Evolutionary conservation across 495 filamentous ascomycete species (phyloP), one percentile per base, ranked within the genome.

Genomic region (Trichoderma gamsii): DNA sequence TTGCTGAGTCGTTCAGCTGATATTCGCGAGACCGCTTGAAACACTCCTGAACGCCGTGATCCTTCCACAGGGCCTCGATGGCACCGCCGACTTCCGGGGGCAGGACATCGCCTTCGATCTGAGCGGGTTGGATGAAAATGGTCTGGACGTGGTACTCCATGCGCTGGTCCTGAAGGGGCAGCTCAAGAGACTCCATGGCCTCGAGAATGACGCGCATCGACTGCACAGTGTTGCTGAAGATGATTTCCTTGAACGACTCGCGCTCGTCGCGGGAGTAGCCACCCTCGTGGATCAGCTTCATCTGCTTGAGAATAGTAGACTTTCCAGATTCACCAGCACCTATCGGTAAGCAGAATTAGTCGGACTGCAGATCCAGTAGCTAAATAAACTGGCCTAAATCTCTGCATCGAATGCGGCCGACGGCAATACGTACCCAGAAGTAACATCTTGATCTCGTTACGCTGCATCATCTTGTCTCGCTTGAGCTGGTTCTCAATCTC

Each of bases 311-410:
- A 75, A 99, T 97, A 15, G 95, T 99, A 65, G 96, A 98, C 83
- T 99, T 99, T 79, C 95, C 95, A 73, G 95, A 98, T 87, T 99
- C 95, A 86, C 95, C 95, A 80, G 95, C 95, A 84, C 95, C 95
- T 98, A 75, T 73, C 69, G 35, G 35, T 38, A 52, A 46, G 23
- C 35, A 29, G 44, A 68, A 70, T 78, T 70, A 70, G 69, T 52
- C 18, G 15, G 69, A 52, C 12, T 13, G n/a, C 16, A 65, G 3
- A 52, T 12, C 41, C 51, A 1, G 41, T 63, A 71, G 66, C 5
- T 23, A 66, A n/a, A 64, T n/a, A 32, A 23, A 41, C 49, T 44
- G 13, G 16, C n/a, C 3, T 4, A 56, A 11, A 25, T 46, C 35
- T 41, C 68, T 51, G 38, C 16, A 51, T 18, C 38, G 21, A n/a